Conservation (phyloP, 2,329 filamentous ascomycete genomes). For the Verticillium nubilum region DNA sequence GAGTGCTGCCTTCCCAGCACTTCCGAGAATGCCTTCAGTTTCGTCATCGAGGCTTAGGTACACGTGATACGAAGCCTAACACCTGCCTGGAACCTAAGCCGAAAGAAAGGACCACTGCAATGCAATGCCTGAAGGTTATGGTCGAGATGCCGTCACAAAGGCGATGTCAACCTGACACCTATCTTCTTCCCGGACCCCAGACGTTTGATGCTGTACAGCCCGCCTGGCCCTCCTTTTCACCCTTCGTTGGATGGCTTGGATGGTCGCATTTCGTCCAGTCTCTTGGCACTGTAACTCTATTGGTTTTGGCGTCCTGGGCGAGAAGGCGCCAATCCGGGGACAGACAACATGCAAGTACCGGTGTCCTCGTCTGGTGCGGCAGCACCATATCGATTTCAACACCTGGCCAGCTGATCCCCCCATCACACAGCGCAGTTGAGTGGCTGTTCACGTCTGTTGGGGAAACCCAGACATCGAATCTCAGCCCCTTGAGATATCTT, state of each 20-base stretch:
- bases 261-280: neutral
- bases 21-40: neutral
- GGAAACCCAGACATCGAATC: neutral
- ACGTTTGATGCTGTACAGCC: neutral
- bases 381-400: neutral
- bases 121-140: too few relatives aligned
- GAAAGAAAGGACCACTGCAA: too few relatives aligned
- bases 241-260: neutral
- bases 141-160: neutral
- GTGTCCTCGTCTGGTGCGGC: neutral
- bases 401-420: neutral
- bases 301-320: constrained; percentile 1
- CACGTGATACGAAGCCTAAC: neutral
- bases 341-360: neutral
- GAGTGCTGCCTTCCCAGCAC: neutral
- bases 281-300: constrained; percentile 1
- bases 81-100: neutral
- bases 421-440: too few relatives aligned
- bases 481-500: too few relatives aligned
- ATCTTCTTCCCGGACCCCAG: neutral
- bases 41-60: neutral
- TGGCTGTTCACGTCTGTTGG: neutral
- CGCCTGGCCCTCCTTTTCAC: neutral
- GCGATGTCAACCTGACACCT: neutral
- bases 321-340: neutral